Base-by-base conservation (phyloP, 371 early-diverging fungal species). In the Sporodiniella umbellata region DNA sequence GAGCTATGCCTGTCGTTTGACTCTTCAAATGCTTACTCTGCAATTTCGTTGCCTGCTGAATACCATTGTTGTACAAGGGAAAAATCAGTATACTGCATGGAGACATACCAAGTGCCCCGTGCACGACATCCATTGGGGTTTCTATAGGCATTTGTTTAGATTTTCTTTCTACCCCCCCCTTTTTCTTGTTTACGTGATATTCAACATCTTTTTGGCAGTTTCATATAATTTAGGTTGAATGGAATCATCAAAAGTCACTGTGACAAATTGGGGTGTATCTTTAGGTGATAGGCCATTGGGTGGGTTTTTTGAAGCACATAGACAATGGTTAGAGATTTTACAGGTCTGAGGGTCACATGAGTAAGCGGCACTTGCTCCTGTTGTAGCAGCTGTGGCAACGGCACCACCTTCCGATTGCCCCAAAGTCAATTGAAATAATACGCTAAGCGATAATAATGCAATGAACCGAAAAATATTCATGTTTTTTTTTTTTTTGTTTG, bases 191-290 rank as follows among this genome's bases (percentile, higher is more conserved):
- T 69, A 68, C 69, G 59, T 73, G 25, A 66, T 59, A 45, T 66
- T 63, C 3, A 75, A 52, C 68, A 75, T 58, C 42, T 61, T 42
- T 35, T 64, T 38, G 39, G 78, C 60, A 12, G 68, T 58, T 28
- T 60, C 50, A 21, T 66, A 48, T 15, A 76, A 35, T 21, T 65
- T 52, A n/a, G 68, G 62, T 42, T 88, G 85, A 47, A 88, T 59
- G 4, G 84, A 75, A 64, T 88, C 89, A 50, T 86, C 86, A 66
- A 79, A 85, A 2, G 86, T 87, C 15, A 88, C 48, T 18, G 81
- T 71, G n/a, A 87, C 68, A 59, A 88, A 87, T 66, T 84, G 85
- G 8, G 89, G 89, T 5, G 83, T 81, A 26, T 80, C 78, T n/a
- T 59, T 66, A 14, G 79, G 72, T 12, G 62, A 52, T 35, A 85